Percentiles rank a stretch among this genome's conserved stretches.
Evolutionary conservation across 1,284 basidiomycete species (phyloP).

Genomic region (Pterulicium gracile): DNA sequence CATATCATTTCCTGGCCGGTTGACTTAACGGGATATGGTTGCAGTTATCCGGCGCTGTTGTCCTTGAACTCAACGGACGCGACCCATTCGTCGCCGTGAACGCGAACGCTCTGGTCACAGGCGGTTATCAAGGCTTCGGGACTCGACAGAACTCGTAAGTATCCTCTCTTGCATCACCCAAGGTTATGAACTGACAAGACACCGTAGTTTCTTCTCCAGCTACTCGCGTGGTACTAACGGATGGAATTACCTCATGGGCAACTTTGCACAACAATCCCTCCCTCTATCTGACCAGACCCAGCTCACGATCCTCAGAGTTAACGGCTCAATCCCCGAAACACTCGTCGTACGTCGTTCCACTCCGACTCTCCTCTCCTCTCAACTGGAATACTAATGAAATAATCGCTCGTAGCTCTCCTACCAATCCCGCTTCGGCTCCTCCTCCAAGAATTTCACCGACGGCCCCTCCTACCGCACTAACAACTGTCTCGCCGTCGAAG

Average conservation of each 20-base stretch:
- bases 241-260: constrained; percentile 52
- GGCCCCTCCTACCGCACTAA: constrained; percentile 36
- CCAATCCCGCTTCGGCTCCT: constrained; percentile 35
- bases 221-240: constrained; percentile 21
- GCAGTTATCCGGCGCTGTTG: constrained; percentile 1
- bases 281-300: constrained; percentile 43
- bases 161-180: too few species aligned
- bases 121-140: neutral
- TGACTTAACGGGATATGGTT: neutral
- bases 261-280: constrained; percentile 48
- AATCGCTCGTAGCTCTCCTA: constrained; percentile 33
- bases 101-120: constrained; percentile 1
- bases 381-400: neutral
- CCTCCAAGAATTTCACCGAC: constrained; percentile 36
- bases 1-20: neutral
- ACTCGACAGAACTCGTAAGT: constrained; percentile 4
- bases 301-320: constrained; percentile 34
- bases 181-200: too few species aligned
- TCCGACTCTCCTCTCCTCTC: neutral
- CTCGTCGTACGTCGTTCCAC: constrained; percentile 18
- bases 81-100: constrained; percentile 1
- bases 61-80: neutral
- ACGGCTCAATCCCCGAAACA: constrained; percentile 29
- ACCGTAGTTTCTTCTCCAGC: constrained; percentile 15
- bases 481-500: constrained; percentile 38